Evolutionary conservation across 805 yeast genomes (phyloP).

Genomic region (Myxozyma udenii): DNA sequence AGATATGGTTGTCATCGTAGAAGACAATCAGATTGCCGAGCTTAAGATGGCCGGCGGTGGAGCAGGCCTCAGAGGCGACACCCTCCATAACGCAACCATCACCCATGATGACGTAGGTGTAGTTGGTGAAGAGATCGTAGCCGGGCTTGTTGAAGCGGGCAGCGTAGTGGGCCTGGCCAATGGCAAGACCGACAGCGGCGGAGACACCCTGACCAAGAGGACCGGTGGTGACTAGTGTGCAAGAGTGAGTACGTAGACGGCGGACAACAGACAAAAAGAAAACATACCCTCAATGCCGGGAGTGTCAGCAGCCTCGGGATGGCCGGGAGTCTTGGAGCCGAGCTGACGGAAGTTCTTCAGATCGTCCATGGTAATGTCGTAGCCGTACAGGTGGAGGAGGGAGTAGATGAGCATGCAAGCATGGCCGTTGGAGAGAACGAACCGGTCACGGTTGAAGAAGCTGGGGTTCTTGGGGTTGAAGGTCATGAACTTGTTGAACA

Average conservation of each 20-base stretch:
- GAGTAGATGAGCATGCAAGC: constrained; percentile 88
- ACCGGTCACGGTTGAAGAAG: constrained; percentile 95
- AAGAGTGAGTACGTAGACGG: not conserved
- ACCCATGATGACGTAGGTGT: constrained; percentile 80
- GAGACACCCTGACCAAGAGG: constrained; percentile 98
- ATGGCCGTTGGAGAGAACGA: constrained; percentile 93
- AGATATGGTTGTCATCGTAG: constrained; percentile 95
- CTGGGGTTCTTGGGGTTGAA: constrained; percentile 88
- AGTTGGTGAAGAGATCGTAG: constrained; percentile 65
- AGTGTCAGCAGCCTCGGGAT: constrained; percentile 80
- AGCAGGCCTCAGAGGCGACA: constrained; percentile 88
- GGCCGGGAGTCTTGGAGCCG: constrained; percentile 92
- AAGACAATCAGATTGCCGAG: constrained; percentile 89
- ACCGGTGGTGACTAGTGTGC: constrained; percentile 71
- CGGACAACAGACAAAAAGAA: not conserved
- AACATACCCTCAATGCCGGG: constrained; percentile 79
- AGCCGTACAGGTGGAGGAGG: constrained; percentile 81
- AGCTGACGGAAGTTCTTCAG: constrained; percentile 86
- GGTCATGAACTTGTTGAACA: constrained; percentile 70
- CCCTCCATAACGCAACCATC: constrained; percentile 99
- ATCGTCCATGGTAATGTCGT: constrained; percentile 75
- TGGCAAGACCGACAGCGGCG: constrained; percentile 94
- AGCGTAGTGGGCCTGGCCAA: constrained; percentile 88
- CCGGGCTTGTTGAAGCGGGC: constrained; percentile 92
- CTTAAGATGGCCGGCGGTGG: constrained; percentile 94